Conservation (phyloP, 306 rosid species). For the Cicer yamashitae region DNA sequence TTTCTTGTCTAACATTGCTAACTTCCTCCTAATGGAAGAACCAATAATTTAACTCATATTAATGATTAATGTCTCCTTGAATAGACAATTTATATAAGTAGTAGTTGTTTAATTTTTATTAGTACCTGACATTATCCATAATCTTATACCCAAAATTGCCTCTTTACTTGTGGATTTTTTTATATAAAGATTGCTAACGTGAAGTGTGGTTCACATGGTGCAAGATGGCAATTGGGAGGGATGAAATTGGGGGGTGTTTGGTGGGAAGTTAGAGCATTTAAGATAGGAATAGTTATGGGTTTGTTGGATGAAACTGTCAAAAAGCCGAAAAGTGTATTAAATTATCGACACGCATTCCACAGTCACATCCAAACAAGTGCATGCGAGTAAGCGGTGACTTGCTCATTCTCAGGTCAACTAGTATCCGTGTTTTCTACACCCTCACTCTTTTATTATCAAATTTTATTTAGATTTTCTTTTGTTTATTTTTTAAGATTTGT, state of each 20-base stretch:
- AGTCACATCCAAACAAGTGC: neutral
- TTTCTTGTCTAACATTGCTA: conserved; percentile 42
- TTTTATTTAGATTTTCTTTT: too few relatives aligned
- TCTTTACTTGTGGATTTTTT: conserved; percentile 3
- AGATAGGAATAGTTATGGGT: conserved; percentile 35
- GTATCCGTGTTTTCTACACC: neutral
- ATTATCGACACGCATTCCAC: conserved; percentile 28
- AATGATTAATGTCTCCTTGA: neutral
- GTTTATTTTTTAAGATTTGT: too few relatives aligned
- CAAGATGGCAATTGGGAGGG: conserved; percentile 36
- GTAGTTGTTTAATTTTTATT: neutral
- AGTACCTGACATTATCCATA: conserved; percentile 1
- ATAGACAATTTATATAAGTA: neutral
- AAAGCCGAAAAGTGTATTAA: neutral
- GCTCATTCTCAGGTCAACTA: neutral
- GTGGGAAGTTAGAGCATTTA: conserved; percentile 51
- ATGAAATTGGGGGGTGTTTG: conserved; percentile 43
- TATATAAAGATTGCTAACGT: neutral
- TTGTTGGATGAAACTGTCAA: conserved; percentile 46
- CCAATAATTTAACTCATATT: neutral
- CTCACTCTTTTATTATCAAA: too few relatives aligned
- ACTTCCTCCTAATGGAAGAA: neutral
- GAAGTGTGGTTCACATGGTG: conserved; percentile 34
- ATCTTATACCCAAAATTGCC: conserved; percentile 35
- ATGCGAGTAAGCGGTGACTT: conserved; percentile 31